Conservation (phyloP, 192 early-diverging fungal genomes). For the Endogone sp. region DNA sequence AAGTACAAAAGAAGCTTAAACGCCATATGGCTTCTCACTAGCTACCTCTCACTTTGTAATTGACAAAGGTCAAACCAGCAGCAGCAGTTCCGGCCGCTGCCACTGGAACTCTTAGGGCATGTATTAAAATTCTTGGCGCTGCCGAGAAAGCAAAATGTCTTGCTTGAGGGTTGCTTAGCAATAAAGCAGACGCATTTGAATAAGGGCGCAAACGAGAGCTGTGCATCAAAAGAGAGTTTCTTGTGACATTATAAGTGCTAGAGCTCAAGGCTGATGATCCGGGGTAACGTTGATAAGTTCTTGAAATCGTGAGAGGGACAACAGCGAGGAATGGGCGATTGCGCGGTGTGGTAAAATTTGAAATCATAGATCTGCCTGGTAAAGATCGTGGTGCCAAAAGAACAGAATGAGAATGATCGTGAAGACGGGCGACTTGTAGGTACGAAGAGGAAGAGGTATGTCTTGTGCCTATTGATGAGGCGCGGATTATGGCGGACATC, state of each 20-base stretch:
- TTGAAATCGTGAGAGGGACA: neutral
- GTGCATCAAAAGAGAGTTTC: neutral
- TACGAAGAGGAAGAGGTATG: too few relatives aligned
- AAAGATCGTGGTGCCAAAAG: too few relatives aligned
- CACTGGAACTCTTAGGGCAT: conserved; percentile 52
- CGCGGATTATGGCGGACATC: too few relatives aligned
- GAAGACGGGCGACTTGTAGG: too few relatives aligned
- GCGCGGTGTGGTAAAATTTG: too few relatives aligned
- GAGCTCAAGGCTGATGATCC: neutral
- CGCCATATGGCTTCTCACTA: neutral
- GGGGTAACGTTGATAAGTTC: neutral
- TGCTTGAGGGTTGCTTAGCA: neutral
- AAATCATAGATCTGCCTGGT: too few relatives aligned
- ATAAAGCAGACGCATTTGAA: neutral
- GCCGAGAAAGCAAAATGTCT: conserved; percentile 19
- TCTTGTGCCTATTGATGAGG: too few relatives aligned
- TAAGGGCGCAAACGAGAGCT: neutral
- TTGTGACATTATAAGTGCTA: neutral
- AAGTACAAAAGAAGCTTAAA: neutral
- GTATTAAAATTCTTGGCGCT: conserved; percentile 37
- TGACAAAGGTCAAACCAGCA: conserved; percentile 55
- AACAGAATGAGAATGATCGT: too few relatives aligned
- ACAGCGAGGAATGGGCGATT: too few relatives aligned
- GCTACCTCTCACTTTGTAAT: conserved; percentile 57
- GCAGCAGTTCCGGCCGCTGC: conserved; percentile 52